phyloP scores from a whole-genome alignment of 2,329 filamentous ascomycete species.

The Sphaerulina musiva region DNA sequence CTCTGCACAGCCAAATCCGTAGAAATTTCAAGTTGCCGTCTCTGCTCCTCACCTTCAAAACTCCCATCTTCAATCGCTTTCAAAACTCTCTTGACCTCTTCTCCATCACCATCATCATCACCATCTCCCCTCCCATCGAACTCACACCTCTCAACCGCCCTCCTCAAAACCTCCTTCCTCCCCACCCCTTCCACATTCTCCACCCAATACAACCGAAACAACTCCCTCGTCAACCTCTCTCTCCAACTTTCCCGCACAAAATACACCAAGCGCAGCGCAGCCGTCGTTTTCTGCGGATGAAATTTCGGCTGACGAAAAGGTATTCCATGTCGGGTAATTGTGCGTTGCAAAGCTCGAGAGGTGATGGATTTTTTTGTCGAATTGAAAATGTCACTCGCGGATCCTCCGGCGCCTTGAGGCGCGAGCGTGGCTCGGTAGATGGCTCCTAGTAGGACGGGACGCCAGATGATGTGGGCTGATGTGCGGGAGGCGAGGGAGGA shows the following conservation, averaged over 20 bases:
- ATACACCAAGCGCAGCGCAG: constrained; percentile 19
- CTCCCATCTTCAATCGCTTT: constrained; percentile 16
- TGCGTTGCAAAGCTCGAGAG: constrained; percentile 18
- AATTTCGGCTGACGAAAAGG: constrained; percentile 15
- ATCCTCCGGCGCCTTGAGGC: constrained; percentile 23
- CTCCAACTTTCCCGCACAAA: constrained; percentile 12
- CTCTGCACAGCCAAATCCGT: constrained; percentile 21
- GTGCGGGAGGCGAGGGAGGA: constrained; percentile 19
- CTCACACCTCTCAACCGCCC: too few relatives aligned
- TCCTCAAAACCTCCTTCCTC: not conserved
- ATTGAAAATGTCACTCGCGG: constrained; percentile 24
- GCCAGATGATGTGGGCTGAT: constrained; percentile 16
- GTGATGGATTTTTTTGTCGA: constrained; percentile 22
- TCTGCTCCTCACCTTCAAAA: constrained; percentile 17
- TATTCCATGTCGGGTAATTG: constrained; percentile 15
- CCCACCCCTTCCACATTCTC: constrained; percentile 12
- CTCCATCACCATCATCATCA: too few relatives aligned
- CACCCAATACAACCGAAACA: constrained; percentile 22
- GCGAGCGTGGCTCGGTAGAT: constrained; percentile 23
- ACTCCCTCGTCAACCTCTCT: constrained; percentile 15
- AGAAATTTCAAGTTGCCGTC: constrained; percentile 13
- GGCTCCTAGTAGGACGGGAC: constrained; percentile 23
- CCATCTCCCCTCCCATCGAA: too few relatives aligned
- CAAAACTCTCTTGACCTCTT: not conserved
- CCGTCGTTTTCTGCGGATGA: constrained; percentile 23